Evolutionary conservation across 306 rosid species (phyloP).

Genomic region (Astragalus glycyphyllos): DNA sequence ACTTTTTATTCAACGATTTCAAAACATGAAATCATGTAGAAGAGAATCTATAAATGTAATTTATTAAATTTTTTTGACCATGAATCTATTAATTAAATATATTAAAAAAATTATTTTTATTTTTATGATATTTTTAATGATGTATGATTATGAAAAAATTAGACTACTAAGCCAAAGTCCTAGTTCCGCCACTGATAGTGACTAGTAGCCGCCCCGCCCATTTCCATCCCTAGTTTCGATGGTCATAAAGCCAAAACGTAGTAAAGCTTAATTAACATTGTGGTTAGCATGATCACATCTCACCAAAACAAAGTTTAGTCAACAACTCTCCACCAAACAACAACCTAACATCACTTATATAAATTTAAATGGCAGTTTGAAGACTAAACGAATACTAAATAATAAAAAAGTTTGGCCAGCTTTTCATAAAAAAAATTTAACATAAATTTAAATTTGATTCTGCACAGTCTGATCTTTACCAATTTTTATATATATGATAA

Average conservation of each 20-base stretch:
- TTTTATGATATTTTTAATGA: too few relatives aligned
- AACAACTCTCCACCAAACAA: slow-evolving; percentile 48
- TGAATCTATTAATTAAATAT: too few relatives aligned
- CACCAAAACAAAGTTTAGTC: slow-evolving; percentile 52
- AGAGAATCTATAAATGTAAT: too few relatives aligned
- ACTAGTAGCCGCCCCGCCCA: too few relatives aligned
- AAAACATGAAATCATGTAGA: too few relatives aligned
- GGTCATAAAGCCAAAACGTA: slow-evolving; percentile 27
- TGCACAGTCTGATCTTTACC: slow-evolving; percentile 22
- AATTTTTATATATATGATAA: neutral
- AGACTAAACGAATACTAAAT: slow-evolving; percentile 30
- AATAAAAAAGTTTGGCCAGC: slow-evolving; percentile 37
- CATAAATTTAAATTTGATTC: slow-evolving; percentile 21
- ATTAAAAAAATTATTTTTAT: too few relatives aligned
- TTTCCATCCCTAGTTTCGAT: neutral
- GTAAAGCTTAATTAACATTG: slow-evolving; percentile 32
- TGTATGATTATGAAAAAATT: too few relatives aligned
- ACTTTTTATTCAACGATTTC: too few relatives aligned
- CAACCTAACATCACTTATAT: slow-evolving; percentile 44
- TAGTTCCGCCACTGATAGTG: too few relatives aligned
- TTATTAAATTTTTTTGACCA: too few relatives aligned
- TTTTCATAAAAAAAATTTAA: neutral
- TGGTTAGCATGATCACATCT: slow-evolving; percentile 45
- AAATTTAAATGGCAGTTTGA: slow-evolving; percentile 23
- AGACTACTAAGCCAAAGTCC: too few relatives aligned